A percentile compares a stretch with the other conserved stretches of the same genome.
phyloP scores from a whole-genome alignment of 306 rosid species.

The Senna siamea region DNA sequence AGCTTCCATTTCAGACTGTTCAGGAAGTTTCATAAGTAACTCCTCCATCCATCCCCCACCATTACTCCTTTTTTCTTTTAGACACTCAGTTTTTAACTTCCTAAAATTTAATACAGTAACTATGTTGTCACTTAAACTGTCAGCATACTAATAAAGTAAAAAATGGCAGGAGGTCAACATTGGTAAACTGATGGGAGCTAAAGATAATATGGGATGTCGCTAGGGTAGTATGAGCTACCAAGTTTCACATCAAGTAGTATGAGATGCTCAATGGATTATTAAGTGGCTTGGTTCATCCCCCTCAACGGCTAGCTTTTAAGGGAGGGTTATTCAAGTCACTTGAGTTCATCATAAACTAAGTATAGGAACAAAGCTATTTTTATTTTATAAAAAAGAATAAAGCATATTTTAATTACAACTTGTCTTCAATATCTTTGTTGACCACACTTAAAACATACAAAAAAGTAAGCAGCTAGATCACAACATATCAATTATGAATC shows the following conservation, averaged over 20 bases:
- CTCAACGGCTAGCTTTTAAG: no score
- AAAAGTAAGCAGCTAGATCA: constrained; percentile 3
- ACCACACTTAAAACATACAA: neutral
- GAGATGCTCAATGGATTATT: no score
- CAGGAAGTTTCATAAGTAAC: neutral
- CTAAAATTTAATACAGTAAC: neutral
- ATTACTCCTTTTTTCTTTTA: neutral
- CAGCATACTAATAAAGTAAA: constrained; percentile 7
- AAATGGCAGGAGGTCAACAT: neutral
- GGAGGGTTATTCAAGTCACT: no score
- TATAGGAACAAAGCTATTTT: neutral
- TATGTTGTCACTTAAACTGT: neutral
- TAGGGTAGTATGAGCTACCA: no score
- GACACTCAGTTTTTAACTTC: neutral
- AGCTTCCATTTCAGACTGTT: neutral
- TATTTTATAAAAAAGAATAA: neutral
- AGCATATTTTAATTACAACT: neutral
- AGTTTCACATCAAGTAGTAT: no score
- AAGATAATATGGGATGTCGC: no score
- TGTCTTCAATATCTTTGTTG: constrained; percentile 8
- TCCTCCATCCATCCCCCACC: neutral
- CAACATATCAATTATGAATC: constrained; percentile 19
- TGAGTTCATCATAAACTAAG: no score
- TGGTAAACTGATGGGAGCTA: no score
- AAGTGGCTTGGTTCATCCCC: no score